Percentiles rank a stretch among this genome's conserved stretches.
Conservation (phyloP, 495 filamentous ascomycete genomes). For the Aspergillus indologenus region DNA sequence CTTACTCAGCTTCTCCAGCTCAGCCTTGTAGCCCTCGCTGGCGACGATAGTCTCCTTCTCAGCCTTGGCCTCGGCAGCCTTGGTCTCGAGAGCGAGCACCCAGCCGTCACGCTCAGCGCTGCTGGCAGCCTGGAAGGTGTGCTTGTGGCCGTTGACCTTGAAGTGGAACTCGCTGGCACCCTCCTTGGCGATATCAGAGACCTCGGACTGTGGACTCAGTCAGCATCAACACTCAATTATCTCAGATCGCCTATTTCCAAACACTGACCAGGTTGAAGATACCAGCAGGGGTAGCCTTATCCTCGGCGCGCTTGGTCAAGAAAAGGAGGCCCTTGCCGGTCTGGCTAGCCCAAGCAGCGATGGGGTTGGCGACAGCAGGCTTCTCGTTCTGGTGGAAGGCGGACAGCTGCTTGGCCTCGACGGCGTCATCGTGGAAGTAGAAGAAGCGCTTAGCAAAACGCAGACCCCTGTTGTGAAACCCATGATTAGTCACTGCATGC, state of each 20-base stretch:
- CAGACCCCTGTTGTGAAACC: constrained; percentile 47
- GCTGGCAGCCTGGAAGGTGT: constrained; percentile 76
- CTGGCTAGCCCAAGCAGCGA: constrained; percentile 81
- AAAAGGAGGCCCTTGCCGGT: constrained; percentile 96
- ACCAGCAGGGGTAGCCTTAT: constrained; percentile 75
- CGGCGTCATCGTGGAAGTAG: constrained; percentile 84
- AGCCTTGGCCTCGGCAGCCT: constrained; percentile 74
- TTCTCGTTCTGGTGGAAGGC: constrained; percentile 85
- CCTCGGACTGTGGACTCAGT: constrained; percentile 61
- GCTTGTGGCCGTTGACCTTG: constrained; percentile 81
- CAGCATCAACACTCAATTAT: constrained; percentile 7
- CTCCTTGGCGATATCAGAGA: constrained; percentile 71
- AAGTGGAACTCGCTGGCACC: constrained; percentile 78
- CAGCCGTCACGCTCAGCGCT: constrained; percentile 84
- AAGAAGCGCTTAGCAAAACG: constrained; percentile 79
- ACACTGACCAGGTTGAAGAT: constrained; percentile 78
- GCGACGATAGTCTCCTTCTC: constrained; percentile 63
- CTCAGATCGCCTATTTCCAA: background rate
- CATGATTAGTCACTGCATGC: constrained; percentile 18
- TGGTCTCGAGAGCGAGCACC: constrained; percentile 72
- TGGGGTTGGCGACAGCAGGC: constrained; percentile 69
- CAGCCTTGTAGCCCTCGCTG: constrained; percentile 76
- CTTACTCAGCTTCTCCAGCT: constrained; percentile 64
- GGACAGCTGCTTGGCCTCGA: constrained; percentile 69
- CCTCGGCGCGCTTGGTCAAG: constrained; percentile 79